Conservation (phyloP, 495 filamentous ascomycete species). For the Podospora pseudopauciseta region DNA sequence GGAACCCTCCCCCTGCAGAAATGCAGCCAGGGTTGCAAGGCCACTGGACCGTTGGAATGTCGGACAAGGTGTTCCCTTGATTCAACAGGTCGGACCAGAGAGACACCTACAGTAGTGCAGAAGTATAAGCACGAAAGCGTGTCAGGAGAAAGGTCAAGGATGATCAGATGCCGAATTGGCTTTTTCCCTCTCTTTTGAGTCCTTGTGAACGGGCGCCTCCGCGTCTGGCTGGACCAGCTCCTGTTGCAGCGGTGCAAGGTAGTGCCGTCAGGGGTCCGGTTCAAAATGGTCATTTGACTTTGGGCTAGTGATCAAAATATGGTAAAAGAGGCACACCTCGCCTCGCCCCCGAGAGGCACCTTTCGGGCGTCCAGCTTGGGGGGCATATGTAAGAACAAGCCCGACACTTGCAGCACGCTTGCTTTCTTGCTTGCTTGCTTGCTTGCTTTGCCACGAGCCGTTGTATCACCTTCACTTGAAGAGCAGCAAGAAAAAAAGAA, state of each 20-base stretch:
- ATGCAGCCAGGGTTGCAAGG: slow-evolving; percentile 15
- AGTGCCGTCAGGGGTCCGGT: not conserved
- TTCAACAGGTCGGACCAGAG: not conserved
- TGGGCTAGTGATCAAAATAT: not conserved
- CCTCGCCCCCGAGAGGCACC: not conserved
- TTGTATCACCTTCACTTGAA: not conserved
- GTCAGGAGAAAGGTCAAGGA: not conserved
- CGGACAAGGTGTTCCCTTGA: not conserved
- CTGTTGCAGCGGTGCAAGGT: not conserved
- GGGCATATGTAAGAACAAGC: not conserved
- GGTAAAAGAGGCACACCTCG: not conserved
- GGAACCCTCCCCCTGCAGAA: not conserved
- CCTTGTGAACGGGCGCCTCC: slow-evolving; percentile 2
- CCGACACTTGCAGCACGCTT: not conserved
- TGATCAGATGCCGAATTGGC: not conserved
- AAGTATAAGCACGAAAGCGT: slow-evolving; percentile 1
- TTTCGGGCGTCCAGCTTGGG: not conserved
- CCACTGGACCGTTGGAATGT: slow-evolving; percentile 17
- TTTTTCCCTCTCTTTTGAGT: not conserved
- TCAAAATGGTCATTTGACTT: slow-evolving; percentile 7
- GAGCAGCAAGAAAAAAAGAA: not conserved
- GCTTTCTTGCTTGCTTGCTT: not conserved
- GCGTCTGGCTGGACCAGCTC: not conserved
- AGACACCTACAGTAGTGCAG: not conserved
- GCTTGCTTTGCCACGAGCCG: not conserved